Evolutionary conservation across 257 asterid species (phyloP).

Genomic region (Gentiana straminea): DNA sequence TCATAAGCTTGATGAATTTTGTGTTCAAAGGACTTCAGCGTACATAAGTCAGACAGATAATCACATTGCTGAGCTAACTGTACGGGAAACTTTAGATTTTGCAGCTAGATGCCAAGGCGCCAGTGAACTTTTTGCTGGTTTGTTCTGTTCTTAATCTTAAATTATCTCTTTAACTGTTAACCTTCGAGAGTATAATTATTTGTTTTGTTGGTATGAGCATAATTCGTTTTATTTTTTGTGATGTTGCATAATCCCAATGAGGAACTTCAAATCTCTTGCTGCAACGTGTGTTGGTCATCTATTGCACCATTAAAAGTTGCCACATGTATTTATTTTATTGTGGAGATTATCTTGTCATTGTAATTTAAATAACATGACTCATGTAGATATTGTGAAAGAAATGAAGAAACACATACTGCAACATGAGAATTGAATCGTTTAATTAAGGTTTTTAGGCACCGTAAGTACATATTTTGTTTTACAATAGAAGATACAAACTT

Average conservation of each 20-base stretch:
- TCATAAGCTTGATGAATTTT: conserved; percentile 51
- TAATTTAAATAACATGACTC: too few relatives aligned
- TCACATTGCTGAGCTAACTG: conserved; percentile 83
- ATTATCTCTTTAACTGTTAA: neutral
- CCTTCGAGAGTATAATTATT: too few relatives aligned
- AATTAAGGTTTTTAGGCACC: too few relatives aligned
- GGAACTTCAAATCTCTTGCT: too few relatives aligned
- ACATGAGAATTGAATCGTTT: too few relatives aligned
- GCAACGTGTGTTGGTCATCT: too few relatives aligned
- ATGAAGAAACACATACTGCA: too few relatives aligned
- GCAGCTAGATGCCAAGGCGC: conserved; percentile 96
- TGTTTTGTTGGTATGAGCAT: neutral
- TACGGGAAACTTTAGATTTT: conserved; percentile 80
- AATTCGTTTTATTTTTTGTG: neutral
- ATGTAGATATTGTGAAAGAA: too few relatives aligned
- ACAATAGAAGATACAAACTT: neutral
- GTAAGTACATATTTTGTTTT: too few relatives aligned
- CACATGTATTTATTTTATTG: too few relatives aligned
- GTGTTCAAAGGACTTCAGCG: conserved; percentile 69
- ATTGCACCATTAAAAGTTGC: too few relatives aligned
- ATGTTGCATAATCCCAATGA: neutral
- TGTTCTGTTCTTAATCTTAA: conserved; percentile 1
- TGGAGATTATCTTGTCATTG: too few relatives aligned
- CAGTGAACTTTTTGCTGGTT: conserved; percentile 64
- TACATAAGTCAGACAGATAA: conserved; percentile 82